Percentiles rank a stretch among this genome's conserved stretches.
These are phyloP conservation scores for Malus fusca DNA, from an alignment of 306 rosid species.

Conservation along the genomic window DNA sequence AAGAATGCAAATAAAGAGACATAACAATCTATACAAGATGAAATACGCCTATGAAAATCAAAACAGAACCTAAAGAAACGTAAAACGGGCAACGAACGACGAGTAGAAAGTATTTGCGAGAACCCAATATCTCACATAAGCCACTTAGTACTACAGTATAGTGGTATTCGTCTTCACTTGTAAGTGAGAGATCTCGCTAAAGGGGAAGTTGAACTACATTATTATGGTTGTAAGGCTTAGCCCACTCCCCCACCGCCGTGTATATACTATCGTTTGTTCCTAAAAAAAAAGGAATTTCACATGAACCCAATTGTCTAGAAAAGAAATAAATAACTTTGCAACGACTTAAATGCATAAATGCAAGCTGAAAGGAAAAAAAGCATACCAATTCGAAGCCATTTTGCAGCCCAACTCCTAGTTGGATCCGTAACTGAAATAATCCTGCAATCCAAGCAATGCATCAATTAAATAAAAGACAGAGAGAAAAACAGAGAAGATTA, in stretches of 20 bases:
- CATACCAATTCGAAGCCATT: slow-evolving; percentile 86
- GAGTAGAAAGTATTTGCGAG: not conserved
- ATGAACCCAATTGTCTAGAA: too few relatives aligned
- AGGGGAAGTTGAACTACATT: too few relatives aligned
- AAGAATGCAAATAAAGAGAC: not conserved
- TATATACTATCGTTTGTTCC: too few relatives aligned
- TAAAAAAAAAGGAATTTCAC: too few relatives aligned
- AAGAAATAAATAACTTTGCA: too few relatives aligned
- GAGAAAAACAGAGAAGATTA: not conserved
- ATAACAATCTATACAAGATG: not conserved
- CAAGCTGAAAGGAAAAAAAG: not conserved
- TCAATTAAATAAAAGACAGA: not conserved
- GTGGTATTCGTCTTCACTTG: too few relatives aligned
- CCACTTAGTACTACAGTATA: too few relatives aligned
- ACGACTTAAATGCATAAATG: too few relatives aligned
- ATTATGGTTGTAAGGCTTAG: too few relatives aligned
- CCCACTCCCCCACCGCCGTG: too few relatives aligned
- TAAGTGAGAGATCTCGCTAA: too few relatives aligned
- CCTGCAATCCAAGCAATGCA: slow-evolving; percentile 20
- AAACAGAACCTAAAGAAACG: not conserved
- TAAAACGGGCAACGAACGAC: not conserved
- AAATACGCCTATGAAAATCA: not conserved
- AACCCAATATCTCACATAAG: too few relatives aligned
- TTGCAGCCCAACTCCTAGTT: slow-evolving; percentile 81
- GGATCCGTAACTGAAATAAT: slow-evolving; percentile 95